phyloP scores from a whole-genome alignment of 1,284 basidiomycete species.

The Phellinidium pouzarii region DNA sequence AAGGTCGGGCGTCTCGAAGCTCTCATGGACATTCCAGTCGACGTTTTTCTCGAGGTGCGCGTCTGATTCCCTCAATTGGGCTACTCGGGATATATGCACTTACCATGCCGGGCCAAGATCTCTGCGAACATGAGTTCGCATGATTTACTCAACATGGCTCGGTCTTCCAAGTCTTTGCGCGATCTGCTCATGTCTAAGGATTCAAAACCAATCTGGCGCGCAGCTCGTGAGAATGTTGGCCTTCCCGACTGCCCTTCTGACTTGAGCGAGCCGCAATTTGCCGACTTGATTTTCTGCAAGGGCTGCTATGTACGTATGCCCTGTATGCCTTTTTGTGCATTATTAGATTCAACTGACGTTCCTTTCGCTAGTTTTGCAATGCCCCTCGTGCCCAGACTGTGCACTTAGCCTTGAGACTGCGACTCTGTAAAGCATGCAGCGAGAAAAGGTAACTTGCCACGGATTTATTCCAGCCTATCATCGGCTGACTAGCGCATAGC shows the following conservation, averaged over 20 bases:
- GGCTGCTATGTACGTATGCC: slow-evolving; percentile 7
- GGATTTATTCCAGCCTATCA: background rate
- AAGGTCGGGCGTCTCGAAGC: slow-evolving; percentile 19
- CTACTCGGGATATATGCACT: background rate
- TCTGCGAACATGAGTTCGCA: slow-evolving; percentile 21
- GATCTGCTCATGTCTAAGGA: slow-evolving; percentile 18
- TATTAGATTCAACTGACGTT: no score
- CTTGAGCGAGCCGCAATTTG: slow-evolving; percentile 22
- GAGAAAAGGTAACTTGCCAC: background rate
- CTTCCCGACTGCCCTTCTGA: slow-evolving; percentile 22
- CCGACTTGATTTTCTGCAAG: slow-evolving; percentile 22
- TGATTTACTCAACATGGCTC: slow-evolving; percentile 26
- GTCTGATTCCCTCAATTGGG: background rate
- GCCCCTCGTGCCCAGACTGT: background rate
- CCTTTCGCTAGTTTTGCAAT: background rate
- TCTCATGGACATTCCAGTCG: slow-evolving; percentile 26
- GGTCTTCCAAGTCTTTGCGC: slow-evolving; percentile 23
- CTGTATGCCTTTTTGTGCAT: background rate
- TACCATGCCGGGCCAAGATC: slow-evolving; percentile 21
- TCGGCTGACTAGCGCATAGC: background rate
- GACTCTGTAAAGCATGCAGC: slow-evolving; percentile 1
- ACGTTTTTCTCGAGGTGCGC: slow-evolving; percentile 27
- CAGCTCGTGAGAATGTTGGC: slow-evolving; percentile 1
- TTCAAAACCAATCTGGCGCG: slow-evolving; percentile 20
- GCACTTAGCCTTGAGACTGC: slow-evolving; percentile 3